phyloP scores from a whole-genome alignment of 768 basidiomycete species.

The Boletus patriciae region DNA sequence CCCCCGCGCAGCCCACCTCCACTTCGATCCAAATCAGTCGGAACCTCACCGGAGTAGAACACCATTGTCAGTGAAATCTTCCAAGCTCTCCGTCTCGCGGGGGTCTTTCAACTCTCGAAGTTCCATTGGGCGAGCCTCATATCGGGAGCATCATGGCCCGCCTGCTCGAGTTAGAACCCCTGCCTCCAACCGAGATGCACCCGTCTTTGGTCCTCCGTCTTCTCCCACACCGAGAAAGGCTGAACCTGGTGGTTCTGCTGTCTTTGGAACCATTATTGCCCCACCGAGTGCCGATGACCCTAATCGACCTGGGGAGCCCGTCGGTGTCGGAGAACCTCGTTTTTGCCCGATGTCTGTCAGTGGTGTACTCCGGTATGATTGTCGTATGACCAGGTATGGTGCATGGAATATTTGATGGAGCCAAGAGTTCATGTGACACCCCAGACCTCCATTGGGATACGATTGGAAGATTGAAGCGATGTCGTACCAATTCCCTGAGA shows the following conservation, averaged over 20 bases:
- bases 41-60: constrained; percentile 10
- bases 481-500: constrained; percentile 17
- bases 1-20: neutral
- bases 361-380: constrained; percentile 8
- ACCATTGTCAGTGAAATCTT: constrained; percentile 15
- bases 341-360: constrained; percentile 18
- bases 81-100: constrained; percentile 13
- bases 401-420: neutral
- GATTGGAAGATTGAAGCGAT: constrained; percentile 18
- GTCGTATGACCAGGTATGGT: constrained; percentile 11
- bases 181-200: neutral
- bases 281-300: constrained; percentile 5
- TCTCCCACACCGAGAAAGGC: neutral
- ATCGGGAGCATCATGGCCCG: constrained; percentile 21
- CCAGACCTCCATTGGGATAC: neutral
- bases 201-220: neutral
- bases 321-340: neutral
- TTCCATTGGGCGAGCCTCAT: constrained; percentile 25
- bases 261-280: neutral
- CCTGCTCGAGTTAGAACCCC: constrained; percentile 13
- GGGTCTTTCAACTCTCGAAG: constrained; percentile 13
- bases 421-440: neutral
- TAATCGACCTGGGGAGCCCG: constrained; percentile 7
- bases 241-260: neutral
- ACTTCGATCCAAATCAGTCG: neutral